Percentiles rank a stretch among this genome's conserved stretches.
Conservation (phyloP, 495 filamentous ascomycete species). For the Penicillium crystallinum region DNA sequence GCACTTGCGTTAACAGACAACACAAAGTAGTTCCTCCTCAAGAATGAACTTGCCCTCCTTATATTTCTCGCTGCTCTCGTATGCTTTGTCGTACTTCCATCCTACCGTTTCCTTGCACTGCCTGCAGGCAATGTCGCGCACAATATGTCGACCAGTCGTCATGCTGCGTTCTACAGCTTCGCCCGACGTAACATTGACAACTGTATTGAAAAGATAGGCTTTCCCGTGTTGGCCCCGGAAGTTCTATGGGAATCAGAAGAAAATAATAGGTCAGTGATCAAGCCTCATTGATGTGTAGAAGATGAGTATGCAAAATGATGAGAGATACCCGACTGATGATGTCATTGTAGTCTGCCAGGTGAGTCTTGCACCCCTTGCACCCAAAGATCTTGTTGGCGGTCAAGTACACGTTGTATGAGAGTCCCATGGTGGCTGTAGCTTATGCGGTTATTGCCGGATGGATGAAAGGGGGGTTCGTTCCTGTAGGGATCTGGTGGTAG, state of each 20-base stretch:
- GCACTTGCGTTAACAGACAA: constrained; percentile 50
- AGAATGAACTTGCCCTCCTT: constrained; percentile 98
- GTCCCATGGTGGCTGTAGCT: constrained; percentile 63
- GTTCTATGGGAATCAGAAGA: constrained; percentile 54
- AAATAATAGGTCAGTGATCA: constrained; percentile 10
- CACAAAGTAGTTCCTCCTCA: constrained; percentile 84
- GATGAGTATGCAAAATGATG: constrained; percentile 6
- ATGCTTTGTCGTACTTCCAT: constrained; percentile 99
- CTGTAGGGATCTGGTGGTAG: background rate
- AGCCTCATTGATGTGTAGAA: constrained; percentile 4
- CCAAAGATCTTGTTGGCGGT: constrained; percentile 86
- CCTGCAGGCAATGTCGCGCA: constrained; percentile 84
- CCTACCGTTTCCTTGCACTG: constrained; percentile 90
- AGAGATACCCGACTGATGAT: constrained; percentile 80
- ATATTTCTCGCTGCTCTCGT: constrained; percentile 87
- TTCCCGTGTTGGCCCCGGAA: constrained; percentile 99
- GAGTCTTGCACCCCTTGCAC: constrained; percentile 93
- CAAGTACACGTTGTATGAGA: constrained; percentile 94
- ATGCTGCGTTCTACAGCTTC: constrained; percentile 91
- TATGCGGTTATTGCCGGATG: constrained; percentile 4
- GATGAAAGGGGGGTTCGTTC: background rate
- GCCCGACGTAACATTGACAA: constrained; percentile 80
- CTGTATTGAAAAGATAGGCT: constrained; percentile 90
- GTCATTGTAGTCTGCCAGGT: constrained; percentile 89
- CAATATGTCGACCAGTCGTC: constrained; percentile 95